These are phyloP conservation scores for Iris macrosiphon DNA, from an alignment of 106 monocot genomes.

Conservation along the genomic window DNA sequence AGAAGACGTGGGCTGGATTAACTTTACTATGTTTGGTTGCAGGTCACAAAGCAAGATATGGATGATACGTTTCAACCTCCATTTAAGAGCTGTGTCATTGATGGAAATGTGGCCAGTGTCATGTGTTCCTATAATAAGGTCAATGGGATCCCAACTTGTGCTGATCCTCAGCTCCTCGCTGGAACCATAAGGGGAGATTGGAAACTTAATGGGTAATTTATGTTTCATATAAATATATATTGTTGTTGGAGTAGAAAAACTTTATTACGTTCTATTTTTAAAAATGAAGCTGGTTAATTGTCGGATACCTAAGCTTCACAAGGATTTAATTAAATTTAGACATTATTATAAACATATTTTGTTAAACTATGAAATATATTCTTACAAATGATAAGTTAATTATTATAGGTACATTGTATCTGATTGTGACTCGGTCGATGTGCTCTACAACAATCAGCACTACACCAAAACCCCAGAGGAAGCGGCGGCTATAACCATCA, in stretches of 20 bases:
- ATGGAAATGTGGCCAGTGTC: conserved; percentile 94
- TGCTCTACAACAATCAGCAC: conserved; percentile 65
- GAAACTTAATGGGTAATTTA: conserved; percentile 97
- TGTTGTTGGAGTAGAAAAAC: too few relatives aligned
- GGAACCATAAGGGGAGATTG: conserved; percentile 83
- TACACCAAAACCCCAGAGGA: conserved; percentile 90
- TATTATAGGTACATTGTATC: conserved; percentile 86
- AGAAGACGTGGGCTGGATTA: too few relatives aligned
- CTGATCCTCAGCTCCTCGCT: conserved; percentile 70
- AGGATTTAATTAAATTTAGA: too few relatives aligned
- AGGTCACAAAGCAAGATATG: conserved; percentile 93
- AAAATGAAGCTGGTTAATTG: too few relatives aligned
- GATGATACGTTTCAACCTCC: conserved; percentile 89
- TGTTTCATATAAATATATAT: too few relatives aligned
- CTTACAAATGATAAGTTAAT: too few relatives aligned
- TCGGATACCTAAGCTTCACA: too few relatives aligned
- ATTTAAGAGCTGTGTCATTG: conserved; percentile 94
- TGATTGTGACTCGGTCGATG: conserved; percentile 93
- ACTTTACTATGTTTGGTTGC: too few relatives aligned
- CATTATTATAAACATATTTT: too few relatives aligned
- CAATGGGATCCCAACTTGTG: conserved; percentile 85
- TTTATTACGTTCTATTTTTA: too few relatives aligned
- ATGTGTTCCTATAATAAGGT: conserved; percentile 99
- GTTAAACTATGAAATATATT: too few relatives aligned
- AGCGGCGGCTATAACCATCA: conserved; percentile 82